These are phyloP conservation scores for Eremothecium coryli DNA, from an alignment of 1,139 yeast genomes.

Conservation along the genomic window DNA sequence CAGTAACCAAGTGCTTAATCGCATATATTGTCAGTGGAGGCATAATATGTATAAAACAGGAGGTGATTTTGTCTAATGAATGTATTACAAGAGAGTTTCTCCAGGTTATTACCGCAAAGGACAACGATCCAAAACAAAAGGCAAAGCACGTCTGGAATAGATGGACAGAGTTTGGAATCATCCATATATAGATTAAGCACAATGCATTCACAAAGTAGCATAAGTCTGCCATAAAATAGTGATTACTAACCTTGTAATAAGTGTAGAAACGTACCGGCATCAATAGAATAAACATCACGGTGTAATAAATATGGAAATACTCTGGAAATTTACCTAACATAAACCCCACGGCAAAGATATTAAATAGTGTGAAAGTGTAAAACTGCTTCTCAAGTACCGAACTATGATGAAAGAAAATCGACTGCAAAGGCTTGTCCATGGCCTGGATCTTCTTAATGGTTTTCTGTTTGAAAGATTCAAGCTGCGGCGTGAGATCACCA, in stretches of 20 bases:
- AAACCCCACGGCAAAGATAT: constrained; percentile 64
- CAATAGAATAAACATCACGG: constrained; percentile 49
- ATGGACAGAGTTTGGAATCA: constrained; percentile 61
- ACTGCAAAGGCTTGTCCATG: constrained; percentile 18
- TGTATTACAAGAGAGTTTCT: constrained; percentile 87
- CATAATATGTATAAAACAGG: constrained; percentile 80
- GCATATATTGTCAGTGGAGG: constrained; percentile 88
- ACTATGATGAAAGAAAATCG: constrained; percentile 33
- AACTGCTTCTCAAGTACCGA: constrained; percentile 73
- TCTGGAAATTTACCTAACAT: constrained; percentile 72
- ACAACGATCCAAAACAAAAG: constrained; percentile 75
- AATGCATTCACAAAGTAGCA: constrained; percentile 84
- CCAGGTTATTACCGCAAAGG: constrained; percentile 96
- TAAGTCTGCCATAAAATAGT: constrained; percentile 83
- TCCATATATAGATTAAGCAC: constrained; percentile 68
- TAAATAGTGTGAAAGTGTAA: constrained; percentile 63
- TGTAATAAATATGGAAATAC: constrained; percentile 68
- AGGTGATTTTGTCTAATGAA: constrained; percentile 86
- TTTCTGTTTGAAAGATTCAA: constrained; percentile 16
- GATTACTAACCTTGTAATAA: constrained; percentile 69
- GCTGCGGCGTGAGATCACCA: constrained; percentile 15
- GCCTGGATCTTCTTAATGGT: constrained; percentile 16
- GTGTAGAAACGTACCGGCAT: constrained; percentile 83
- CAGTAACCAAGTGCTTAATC: constrained; percentile 68
- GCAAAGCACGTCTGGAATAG: constrained; percentile 79